Conservation (phyloP, 192 early-diverging fungal species). For the Bifiguratus adelaidae region DNA sequence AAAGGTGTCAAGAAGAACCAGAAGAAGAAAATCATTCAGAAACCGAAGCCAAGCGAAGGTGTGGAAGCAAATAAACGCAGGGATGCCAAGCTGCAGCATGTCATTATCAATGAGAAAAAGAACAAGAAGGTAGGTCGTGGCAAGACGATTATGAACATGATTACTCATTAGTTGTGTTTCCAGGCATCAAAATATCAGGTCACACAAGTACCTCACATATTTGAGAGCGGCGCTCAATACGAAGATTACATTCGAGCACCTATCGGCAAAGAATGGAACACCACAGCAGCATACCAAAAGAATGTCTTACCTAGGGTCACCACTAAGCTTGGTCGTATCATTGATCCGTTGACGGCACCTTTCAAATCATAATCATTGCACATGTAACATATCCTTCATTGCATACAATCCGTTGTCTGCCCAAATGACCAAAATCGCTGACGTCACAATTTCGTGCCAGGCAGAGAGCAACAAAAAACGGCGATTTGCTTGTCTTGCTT, state of each 20-base stretch:
- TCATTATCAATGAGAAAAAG: slow-evolving; percentile 88
- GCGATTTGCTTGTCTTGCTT: no score
- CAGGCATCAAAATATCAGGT: slow-evolving; percentile 65
- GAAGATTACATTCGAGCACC: slow-evolving; percentile 76
- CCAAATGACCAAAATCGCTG: no score
- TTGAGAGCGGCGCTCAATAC: slow-evolving; percentile 78
- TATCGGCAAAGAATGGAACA: slow-evolving; percentile 96
- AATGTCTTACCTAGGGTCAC: slow-evolving; percentile 72
- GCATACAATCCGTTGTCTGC: no score
- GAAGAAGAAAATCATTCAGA: slow-evolving; percentile 29
- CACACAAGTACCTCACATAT: slow-evolving; percentile 72
- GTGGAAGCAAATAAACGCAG: slow-evolving; percentile 52
- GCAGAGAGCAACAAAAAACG: no score
- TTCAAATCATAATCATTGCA: no score
- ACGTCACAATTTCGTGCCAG: no score
- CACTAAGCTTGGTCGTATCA: slow-evolving; percentile 77
- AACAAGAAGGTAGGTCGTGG: slow-evolving; percentile 56
- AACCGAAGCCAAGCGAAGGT: slow-evolving; percentile 44
- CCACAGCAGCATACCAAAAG: slow-evolving; percentile 55
- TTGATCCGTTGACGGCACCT: slow-evolving; percentile 69
- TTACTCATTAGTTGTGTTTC: slow-evolving; percentile 1
- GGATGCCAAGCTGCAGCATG: slow-evolving; percentile 66
- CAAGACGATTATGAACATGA: background rate
- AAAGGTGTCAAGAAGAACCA: slow-evolving; percentile 30
- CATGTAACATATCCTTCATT: no score